Evolutionary conservation across 495 filamentous ascomycete genomes (phyloP).

Genomic region (Sabuloglossum arenarium): DNA sequence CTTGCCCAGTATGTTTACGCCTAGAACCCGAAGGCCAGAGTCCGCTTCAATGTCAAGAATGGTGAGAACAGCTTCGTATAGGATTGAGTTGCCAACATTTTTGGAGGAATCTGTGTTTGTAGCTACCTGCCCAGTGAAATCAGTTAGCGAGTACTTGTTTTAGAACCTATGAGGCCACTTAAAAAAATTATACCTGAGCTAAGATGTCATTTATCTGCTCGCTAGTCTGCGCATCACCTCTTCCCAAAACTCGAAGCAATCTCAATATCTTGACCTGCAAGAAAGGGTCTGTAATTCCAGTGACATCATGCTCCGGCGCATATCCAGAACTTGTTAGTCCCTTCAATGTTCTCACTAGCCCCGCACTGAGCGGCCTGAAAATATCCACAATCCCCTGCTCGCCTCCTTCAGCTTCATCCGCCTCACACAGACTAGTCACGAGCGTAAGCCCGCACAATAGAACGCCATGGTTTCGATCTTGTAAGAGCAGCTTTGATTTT

Average conservation of each 20-base stretch:
- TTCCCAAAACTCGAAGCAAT: slow-evolving; percentile 63
- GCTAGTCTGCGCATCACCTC: slow-evolving; percentile 73
- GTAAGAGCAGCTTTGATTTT: slow-evolving; percentile 72
- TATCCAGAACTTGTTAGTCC: slow-evolving; percentile 84
- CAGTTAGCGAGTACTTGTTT: neutral
- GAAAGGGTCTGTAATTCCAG: slow-evolving; percentile 97
- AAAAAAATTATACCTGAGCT: slow-evolving; percentile 35
- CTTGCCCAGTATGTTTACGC: slow-evolving; percentile 95
- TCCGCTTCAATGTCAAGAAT: slow-evolving; percentile 98
- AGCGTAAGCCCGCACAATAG: slow-evolving; percentile 80
- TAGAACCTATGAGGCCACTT: neutral
- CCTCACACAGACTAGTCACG: slow-evolving; percentile 81
- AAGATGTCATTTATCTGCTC: slow-evolving; percentile 98
- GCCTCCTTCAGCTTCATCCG: slow-evolving; percentile 71
- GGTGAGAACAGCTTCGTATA: slow-evolving; percentile 92
- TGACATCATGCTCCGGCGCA: slow-evolving; percentile 93
- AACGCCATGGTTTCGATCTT: slow-evolving; percentile 87
- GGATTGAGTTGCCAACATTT: slow-evolving; percentile 93
- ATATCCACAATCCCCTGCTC: slow-evolving; percentile 73
- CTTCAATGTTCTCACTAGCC: slow-evolving; percentile 79
- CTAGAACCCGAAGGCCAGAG: slow-evolving; percentile 76
- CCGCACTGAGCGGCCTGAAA: slow-evolving; percentile 60
- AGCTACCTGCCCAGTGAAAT: slow-evolving; percentile 34
- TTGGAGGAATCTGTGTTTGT: slow-evolving; percentile 97
- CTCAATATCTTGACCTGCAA: slow-evolving; percentile 88